Percentiles rank a stretch among this genome's conserved stretches.
These are phyloP conservation scores for Nemania abortiva DNA, from an alignment of 2,329 filamentous ascomycete species.

Conservation along the genomic window DNA sequence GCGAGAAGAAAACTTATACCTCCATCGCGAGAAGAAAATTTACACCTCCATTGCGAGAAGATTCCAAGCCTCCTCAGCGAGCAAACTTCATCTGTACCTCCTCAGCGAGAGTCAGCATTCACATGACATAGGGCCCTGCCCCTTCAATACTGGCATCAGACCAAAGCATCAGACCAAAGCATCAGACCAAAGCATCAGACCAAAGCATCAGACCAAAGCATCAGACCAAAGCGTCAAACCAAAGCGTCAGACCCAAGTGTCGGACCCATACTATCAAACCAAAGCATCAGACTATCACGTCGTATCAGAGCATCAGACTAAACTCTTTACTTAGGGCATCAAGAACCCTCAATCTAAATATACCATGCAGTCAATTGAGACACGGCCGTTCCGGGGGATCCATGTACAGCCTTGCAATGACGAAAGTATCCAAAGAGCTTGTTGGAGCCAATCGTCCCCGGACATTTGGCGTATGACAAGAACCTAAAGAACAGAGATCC, in stretches of 20 bases:
- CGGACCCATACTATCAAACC: background rate
- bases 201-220: constrained; percentile 1
- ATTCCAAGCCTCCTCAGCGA: too few relatives aligned
- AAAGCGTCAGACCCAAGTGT: background rate
- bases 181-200: background rate
- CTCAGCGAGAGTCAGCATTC: background rate
- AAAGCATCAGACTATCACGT: background rate
- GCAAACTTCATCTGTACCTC: background rate
- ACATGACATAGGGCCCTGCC: constrained; percentile 8
- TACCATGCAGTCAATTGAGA: background rate
- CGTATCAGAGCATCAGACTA: constrained; percentile 1
- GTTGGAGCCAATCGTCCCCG: constrained; percentile 45
- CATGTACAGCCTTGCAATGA: constrained; percentile 46
- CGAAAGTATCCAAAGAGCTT: constrained; percentile 43
- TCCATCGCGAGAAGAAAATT: too few relatives aligned
- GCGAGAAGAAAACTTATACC: too few relatives aligned
- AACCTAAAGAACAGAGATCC: constrained; percentile 64
- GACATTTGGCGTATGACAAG: constrained; percentile 50
- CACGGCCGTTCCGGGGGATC: background rate
- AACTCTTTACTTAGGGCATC: background rate
- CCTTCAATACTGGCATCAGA: constrained; percentile 3
- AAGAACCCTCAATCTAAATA: background rate
- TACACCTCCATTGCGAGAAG: too few relatives aligned
- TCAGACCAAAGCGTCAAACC: background rate
- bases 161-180: background rate